Conservation (phyloP, 1,284 basidiomycete species). For the Entoloma clypeatum region DNA sequence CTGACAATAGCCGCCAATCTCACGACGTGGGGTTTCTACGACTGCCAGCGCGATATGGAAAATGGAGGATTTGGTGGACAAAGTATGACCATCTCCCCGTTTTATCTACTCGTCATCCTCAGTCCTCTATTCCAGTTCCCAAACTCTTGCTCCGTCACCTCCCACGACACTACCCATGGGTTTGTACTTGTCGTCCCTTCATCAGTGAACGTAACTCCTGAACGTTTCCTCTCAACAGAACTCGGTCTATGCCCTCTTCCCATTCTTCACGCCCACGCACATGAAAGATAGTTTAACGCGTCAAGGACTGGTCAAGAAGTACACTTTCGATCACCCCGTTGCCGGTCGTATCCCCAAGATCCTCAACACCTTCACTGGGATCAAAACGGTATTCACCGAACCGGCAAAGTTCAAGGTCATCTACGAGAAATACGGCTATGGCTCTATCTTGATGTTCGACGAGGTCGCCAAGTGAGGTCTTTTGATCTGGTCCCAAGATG, state of each 20-base stretch:
- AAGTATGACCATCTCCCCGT: conserved; percentile 21
- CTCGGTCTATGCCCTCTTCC: conserved; percentile 44
- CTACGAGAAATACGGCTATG: conserved; percentile 32
- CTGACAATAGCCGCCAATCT: conserved; percentile 35
- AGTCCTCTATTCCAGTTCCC: conserved; percentile 27
- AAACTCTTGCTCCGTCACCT: conserved; percentile 47
- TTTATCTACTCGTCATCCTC: neutral
- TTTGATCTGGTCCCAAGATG: conserved; percentile 2
- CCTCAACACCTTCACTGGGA: conserved; percentile 40
- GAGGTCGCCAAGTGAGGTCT: conserved; percentile 24
- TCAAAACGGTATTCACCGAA: conserved; percentile 41
- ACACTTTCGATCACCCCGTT: conserved; percentile 39
- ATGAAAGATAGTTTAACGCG: conserved; percentile 41
- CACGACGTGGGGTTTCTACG: conserved; percentile 48
- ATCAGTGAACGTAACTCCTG: neutral
- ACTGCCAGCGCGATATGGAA: conserved; percentile 36
- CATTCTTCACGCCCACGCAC: conserved; percentile 49
- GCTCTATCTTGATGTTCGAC: conserved; percentile 29
- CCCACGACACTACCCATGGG: conserved; percentile 43
- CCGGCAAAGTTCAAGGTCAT: conserved; percentile 35
- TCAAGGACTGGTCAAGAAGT: conserved; percentile 38
- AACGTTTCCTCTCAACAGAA: conserved; percentile 26
- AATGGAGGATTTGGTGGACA: conserved; percentile 36
- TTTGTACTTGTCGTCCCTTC: conserved; percentile 18
- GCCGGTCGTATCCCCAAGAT: conserved; percentile 32